phyloP scores from a whole-genome alignment of 176 grass and related monocot genomes.

The Alloteropsis semialata region DNA sequence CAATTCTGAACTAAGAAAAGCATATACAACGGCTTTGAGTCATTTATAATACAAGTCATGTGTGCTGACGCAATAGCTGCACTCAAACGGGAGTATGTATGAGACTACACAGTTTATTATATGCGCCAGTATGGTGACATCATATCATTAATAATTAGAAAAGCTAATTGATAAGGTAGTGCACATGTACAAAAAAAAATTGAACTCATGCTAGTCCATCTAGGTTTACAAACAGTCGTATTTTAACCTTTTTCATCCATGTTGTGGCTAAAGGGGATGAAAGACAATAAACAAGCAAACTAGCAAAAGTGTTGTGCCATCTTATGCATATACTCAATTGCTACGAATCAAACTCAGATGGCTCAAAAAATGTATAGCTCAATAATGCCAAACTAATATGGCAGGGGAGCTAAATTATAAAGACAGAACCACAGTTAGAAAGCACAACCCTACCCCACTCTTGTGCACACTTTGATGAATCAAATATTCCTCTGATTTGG shows the following conservation, averaged over 20 bases:
- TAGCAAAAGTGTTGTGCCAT: no score
- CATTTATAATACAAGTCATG: not conserved
- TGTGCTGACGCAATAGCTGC: not conserved
- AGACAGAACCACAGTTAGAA: no score
- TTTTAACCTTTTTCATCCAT: not conserved
- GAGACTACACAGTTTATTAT: no score
- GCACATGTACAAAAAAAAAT: no score
- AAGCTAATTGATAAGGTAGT: not conserved
- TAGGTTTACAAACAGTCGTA: not conserved
- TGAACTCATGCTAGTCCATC: no score
- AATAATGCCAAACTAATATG: no score
- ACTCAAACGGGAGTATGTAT: not conserved
- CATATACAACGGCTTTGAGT: not conserved
- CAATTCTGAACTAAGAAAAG: not conserved
- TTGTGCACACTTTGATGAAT: not conserved
- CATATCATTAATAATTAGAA: not conserved
- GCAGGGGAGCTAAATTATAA: no score
- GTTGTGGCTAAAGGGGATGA: not conserved
- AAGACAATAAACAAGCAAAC: no score
- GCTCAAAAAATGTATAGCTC: not conserved
- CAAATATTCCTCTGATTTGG: not conserved
- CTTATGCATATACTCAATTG: not conserved
- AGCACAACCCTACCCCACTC: not conserved
- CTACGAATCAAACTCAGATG: not conserved
- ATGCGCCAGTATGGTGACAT: no score